Evolutionary conservation across 176 grass and related monocot genomes (phyloP).

Genomic region (Oryza longistaminata): DNA sequence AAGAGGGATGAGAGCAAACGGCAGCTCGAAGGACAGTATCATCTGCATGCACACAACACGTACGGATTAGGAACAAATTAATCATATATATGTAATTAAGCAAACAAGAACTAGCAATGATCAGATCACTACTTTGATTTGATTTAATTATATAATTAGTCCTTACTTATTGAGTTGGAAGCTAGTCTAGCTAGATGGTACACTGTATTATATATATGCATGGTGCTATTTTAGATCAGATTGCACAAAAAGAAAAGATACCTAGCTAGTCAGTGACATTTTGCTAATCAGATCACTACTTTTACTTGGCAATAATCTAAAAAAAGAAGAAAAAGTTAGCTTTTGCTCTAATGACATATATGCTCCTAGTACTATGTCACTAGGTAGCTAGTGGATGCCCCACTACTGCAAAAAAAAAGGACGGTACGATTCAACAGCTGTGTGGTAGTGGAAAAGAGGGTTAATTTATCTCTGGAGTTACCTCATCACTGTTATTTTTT

Average conservation of each 20-base stretch:
- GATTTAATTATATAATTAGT: background rate
- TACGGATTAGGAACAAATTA: background rate
- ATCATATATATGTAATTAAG: background rate
- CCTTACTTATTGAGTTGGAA: background rate
- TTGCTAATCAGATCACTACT: too few relatives aligned
- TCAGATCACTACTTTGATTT: background rate
- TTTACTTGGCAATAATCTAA: background rate
- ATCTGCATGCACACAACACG: slow-evolving; percentile 45
- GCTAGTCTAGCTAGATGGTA: background rate
- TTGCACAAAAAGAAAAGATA: background rate
- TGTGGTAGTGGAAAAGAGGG: too few relatives aligned
- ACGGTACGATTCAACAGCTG: too few relatives aligned
- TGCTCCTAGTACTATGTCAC: background rate
- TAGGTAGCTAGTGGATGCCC: background rate
- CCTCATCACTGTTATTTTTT: too few relatives aligned
- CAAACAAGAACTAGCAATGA: background rate
- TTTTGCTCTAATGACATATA: background rate
- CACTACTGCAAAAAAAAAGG: background rate
- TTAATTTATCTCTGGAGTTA: too few relatives aligned
- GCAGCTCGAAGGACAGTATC: slow-evolving; percentile 82
- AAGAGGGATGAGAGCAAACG: slow-evolving; percentile 77
- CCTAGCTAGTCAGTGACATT: background rate
- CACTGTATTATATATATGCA: background rate
- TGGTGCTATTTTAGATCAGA: slow-evolving; percentile 1
- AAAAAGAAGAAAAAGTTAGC: background rate